These are phyloP conservation scores for Ophiocordyceps sinensis DNA, from an alignment of 2,329 filamentous ascomycete species.

Conservation along the genomic window DNA sequence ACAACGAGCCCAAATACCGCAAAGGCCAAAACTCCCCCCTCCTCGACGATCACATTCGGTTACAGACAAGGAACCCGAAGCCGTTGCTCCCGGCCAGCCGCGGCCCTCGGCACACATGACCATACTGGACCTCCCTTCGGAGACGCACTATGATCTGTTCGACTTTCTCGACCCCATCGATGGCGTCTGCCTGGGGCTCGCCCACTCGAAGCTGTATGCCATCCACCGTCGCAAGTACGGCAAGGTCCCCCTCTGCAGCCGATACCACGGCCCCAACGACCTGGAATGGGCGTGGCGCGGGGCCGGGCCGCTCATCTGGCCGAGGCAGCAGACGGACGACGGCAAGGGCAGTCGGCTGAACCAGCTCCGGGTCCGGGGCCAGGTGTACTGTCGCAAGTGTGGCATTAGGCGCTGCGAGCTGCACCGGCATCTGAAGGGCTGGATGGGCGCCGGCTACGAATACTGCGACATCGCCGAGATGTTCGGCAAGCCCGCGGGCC, in stretches of 20 bases:
- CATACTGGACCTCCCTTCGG: slow-evolving; percentile 38
- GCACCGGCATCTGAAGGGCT: slow-evolving; percentile 44
- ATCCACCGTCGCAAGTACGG: slow-evolving; percentile 44
- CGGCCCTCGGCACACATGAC: slow-evolving; percentile 29
- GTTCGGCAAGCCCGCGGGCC: slow-evolving; percentile 34
- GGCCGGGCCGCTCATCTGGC: slow-evolving; percentile 28
- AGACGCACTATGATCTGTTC: slow-evolving; percentile 46
- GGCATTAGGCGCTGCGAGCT: slow-evolving; percentile 47
- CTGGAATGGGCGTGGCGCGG: slow-evolving; percentile 50
- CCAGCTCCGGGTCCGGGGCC: slow-evolving; percentile 37
- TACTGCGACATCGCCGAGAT: slow-evolving; percentile 47
- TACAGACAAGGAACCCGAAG: slow-evolving; percentile 46
- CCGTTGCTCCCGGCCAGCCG: slow-evolving; percentile 28
- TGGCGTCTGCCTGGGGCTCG: slow-evolving; percentile 45
- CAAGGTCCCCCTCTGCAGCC: slow-evolving; percentile 38
- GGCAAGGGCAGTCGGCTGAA: slow-evolving; percentile 19
- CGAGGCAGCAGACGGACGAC: slow-evolving; percentile 1
- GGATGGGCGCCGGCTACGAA: slow-evolving; percentile 41
- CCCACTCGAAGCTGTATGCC: slow-evolving; percentile 41
- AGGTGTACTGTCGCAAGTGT: slow-evolving; percentile 49
- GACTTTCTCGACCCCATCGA: slow-evolving; percentile 51
- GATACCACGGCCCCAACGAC: slow-evolving; percentile 45
- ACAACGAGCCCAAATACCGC: slow-evolving; percentile 11
- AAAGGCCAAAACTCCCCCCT: slow-evolving; percentile 23
- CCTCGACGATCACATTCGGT: slow-evolving; percentile 45